Evolutionary conservation across 345 rosid species (phyloP).

Genomic region (Citrus glauca): DNA sequence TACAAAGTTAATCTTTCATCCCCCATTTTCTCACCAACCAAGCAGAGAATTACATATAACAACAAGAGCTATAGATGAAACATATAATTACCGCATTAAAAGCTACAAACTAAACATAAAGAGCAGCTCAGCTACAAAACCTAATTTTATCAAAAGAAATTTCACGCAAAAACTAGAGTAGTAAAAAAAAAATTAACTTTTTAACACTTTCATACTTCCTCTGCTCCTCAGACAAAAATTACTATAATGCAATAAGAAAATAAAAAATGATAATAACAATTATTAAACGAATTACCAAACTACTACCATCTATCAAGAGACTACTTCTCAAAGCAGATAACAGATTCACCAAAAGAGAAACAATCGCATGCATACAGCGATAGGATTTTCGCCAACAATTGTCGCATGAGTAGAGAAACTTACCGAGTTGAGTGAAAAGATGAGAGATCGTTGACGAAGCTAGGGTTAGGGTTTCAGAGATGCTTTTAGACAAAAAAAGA

Average conservation of each 20-base stretch:
- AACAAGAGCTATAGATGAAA: too few species aligned
- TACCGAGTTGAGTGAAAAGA: neutral
- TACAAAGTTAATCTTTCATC: neutral
- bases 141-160: neutral
- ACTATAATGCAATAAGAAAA: neutral
- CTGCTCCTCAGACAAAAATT: neutral
- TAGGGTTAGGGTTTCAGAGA: constrained; percentile 15
- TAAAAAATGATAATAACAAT: neutral
- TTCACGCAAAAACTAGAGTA: neutral
- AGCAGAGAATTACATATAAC: neutral
- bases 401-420: neutral
- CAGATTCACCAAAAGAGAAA: neutral
- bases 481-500: neutral
- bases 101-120: neutral
- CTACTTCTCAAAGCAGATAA: neutral
- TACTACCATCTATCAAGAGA: neutral
- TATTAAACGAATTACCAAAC: neutral
- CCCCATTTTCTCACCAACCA: neutral
- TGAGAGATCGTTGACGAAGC: neutral
- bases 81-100: neutral
- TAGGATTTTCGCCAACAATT: neutral
- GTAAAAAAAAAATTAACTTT: neutral
- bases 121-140: neutral
- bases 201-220: too few species aligned
- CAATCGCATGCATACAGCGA: neutral